Base-by-base conservation (phyloP, 2,329 filamentous ascomycete species). In the Nemania sp. region DNA sequence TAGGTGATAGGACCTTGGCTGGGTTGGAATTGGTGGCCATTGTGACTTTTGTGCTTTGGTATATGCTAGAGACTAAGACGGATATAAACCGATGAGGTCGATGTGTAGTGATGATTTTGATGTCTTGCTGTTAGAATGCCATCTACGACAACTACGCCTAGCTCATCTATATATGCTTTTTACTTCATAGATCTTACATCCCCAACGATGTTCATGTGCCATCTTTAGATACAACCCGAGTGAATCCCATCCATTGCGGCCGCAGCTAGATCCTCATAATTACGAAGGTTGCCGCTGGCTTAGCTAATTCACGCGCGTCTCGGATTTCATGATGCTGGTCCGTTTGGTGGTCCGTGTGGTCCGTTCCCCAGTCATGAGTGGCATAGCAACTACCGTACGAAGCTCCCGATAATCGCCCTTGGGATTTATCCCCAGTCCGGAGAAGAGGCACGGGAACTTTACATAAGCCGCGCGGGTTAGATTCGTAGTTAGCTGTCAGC, bases 1-100 rank as follows among this genome's bases (percentile, higher is more conserved):
- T 61, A 4, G 75, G 75, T 49, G 74, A 73, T 2, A 76, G 29
- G 27, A 74, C 72, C 58, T 74, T 76, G 54, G 49, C 62, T 13
- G 68, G 24, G 15, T 47, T 55, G 18, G 70, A 66, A 43, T 64
- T 22, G 56, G 47, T 52, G 3, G 60, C 63, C 74, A 76, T 76
- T 51, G 22, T 73, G 63, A 20, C 41, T 18, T 15, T 47, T 11
- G 11, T 20, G 15, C 15, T 51, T 24, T 22, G 8, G 24, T 57
- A 6, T 51, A 49, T 54, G 38, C 26, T 35, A 20, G 15, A 55
- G 13, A 26, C 6, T 32, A 7, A 43, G 5, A 13, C n/a, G 22
- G 8, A 57, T 62, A 5, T 38, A n/a, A 35, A 10, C 55, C 18
- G 26, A 32, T 41, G 8, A 49, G n/a, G 29, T 8, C 53, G 41